Conservation (phyloP, 2,329 filamentous ascomycete species). For the Graphiopsis chlorocephala region DNA sequence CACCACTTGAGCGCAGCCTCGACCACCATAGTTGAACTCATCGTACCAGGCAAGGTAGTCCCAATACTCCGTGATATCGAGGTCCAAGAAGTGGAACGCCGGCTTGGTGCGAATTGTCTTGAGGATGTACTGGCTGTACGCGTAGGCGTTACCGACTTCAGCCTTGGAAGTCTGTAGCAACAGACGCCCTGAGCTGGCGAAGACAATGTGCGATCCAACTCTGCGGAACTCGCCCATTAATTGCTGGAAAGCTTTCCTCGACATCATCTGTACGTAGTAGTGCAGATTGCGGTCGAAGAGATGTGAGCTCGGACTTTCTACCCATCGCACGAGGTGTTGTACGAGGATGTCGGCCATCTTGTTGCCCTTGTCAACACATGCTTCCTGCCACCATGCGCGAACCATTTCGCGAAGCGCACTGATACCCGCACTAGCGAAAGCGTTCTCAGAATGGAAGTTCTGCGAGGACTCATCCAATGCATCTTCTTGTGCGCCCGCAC, state of each 20-base stretch:
- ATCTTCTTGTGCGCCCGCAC: constrained; percentile 62
- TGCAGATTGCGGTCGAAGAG: constrained; percentile 92
- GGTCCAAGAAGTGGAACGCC: constrained; percentile 92
- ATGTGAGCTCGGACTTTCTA: constrained; percentile 87
- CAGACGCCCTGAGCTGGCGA: constrained; percentile 83
- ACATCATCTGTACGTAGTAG: constrained; percentile 99
- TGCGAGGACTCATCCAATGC: constrained; percentile 61
- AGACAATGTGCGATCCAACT: constrained; percentile 93
- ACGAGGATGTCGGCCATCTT: constrained; percentile 98
- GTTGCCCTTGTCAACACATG: constrained; percentile 65
- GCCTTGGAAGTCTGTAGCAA: constrained; percentile 94
- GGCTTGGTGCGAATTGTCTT: constrained; percentile 96
- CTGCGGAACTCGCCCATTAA: constrained; percentile 95
- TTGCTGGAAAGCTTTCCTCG: constrained; percentile 92
- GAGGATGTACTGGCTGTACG: constrained; percentile 95
- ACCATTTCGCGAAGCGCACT: constrained; percentile 96
- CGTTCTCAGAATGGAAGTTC: constrained; percentile 77
- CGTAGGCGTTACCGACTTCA: constrained; percentile 93
- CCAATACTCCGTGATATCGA: constrained; percentile 99
- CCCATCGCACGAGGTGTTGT: constrained; percentile 95
- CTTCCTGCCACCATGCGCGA: constrained; percentile 96
- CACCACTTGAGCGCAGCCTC: constrained; percentile 79
- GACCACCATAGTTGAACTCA: constrained; percentile 97
- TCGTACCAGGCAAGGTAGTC: constrained; percentile 99
- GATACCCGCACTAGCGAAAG: constrained; percentile 89